These are phyloP conservation scores for Hydrangea macrophylla DNA, from an alignment of 148 eudicot genomes.

Conservation along the genomic window DNA sequence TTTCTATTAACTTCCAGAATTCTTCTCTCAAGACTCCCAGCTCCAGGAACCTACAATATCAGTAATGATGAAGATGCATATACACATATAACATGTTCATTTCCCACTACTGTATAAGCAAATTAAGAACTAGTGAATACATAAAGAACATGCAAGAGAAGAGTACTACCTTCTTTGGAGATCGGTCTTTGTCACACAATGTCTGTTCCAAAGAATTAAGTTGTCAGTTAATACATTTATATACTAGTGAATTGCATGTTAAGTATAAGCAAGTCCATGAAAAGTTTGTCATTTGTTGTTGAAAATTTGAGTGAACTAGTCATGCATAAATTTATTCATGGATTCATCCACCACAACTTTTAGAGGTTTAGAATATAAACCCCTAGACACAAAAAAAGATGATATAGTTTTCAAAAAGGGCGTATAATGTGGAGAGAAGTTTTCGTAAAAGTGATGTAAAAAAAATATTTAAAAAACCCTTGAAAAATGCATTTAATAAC, in stretches of 20 bases:
- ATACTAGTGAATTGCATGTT: background rate
- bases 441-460: background rate
- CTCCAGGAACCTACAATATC: constrained; percentile 53
- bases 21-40: constrained; percentile 83
- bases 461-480: no score
- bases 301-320: background rate
- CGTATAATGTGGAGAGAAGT: background rate
- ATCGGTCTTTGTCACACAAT: constrained; percentile 75
- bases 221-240: constrained; percentile 5
- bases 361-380: background rate
- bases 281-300: background rate
- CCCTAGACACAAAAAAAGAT: background rate
- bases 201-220: constrained; percentile 46
- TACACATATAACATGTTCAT: background rate
- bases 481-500: no score
- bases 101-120: background rate
- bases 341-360: no score
- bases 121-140: background rate
- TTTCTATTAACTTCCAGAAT: constrained; percentile 85
- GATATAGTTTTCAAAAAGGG: background rate
- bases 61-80: background rate
- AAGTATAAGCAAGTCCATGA: background rate
- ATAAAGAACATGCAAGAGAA: constrained; percentile 9
- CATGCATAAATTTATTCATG: background rate
- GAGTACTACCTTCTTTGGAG: constrained; percentile 61